phyloP scores from a whole-genome alignment of 2,329 filamentous ascomycete genomes.

The Cryphonectria parasitica region DNA sequence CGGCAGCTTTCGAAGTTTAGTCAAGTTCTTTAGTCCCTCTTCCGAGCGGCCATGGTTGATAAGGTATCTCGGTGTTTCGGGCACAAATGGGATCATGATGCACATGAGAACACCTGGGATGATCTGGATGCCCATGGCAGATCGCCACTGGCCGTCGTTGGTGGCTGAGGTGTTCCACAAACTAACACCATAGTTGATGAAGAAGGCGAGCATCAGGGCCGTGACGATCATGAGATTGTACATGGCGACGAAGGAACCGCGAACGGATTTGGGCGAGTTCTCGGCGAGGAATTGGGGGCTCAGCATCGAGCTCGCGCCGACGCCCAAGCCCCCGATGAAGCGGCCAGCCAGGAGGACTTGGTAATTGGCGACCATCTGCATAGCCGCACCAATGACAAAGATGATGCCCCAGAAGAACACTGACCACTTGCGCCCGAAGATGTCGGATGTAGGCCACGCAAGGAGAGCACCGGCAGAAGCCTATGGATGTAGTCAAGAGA shows the following conservation, averaged over 20 bases:
- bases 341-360: constrained; percentile 43
- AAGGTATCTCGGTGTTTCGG: constrained; percentile 41
- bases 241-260: constrained; percentile 44
- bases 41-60: constrained; percentile 43
- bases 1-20: constrained; percentile 43
- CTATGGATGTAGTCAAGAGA: constrained; percentile 20
- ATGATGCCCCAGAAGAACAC: constrained; percentile 39
- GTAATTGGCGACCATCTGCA: constrained; percentile 43
- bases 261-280: constrained; percentile 45
- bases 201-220: constrained; percentile 35
- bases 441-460: constrained; percentile 37
- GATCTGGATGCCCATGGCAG: constrained; percentile 43
- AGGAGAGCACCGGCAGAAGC: constrained; percentile 43
- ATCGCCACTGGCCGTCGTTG: constrained; percentile 40
- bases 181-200: constrained; percentile 37
- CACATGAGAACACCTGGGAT: constrained; percentile 44
- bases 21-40: constrained; percentile 42
- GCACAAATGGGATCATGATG: constrained; percentile 39
- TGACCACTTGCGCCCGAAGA: constrained; percentile 20
- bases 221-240: constrained; percentile 46
- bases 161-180: constrained; percentile 12
- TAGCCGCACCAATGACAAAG: constrained; percentile 40
- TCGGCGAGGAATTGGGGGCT: constrained; percentile 47
- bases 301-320: constrained; percentile 43
- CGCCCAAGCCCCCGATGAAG: constrained; percentile 41